Base-by-base conservation (phyloP, 1,139 yeast species). In the Debaryomycetaceae sp. region DNA sequence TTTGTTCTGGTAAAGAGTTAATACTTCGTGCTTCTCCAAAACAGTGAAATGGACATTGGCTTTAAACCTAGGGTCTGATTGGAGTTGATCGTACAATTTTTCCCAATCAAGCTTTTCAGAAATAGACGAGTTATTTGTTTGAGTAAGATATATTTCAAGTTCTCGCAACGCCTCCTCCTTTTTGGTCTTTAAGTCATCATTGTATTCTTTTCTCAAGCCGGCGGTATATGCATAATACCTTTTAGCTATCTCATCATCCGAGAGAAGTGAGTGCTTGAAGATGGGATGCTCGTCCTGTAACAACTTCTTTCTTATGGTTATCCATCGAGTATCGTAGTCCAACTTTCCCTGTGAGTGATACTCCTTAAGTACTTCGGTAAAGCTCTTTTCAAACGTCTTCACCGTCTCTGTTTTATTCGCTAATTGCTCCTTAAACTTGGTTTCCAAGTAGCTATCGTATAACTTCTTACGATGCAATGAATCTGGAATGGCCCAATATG, bases 401-500 rank as follows among this genome's bases (percentile, higher is more conserved):
- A 78, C 65, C 6, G 82, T 72, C 27, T 73, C 72, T 35, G 76
- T 71, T 50, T 79, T 83, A 54, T 78, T 75, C 41, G 76, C 60
- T 39, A 80, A 57, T 51, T 83, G 84, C 37, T 75, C 75, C 51
- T 80, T 79, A 6, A 83, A 70, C 54, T 79, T 75, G 31, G 76
- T 75, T 1, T 75, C 70, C 27, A 85, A 61, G 57, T 77, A 87
- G 36, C 80, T 80, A 44, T 89, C 95, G 61, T 85, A 90, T 20
- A 80, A 59, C 17, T 67, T 68, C 53, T 83, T 82, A 42, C 95
- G 75, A 48, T 72, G 70, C 6, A 83, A 56, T 0, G 96, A 76
- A 54, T 83, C 86, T 5, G 70, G 65, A 1, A 89, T 65, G 1
- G 74, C 66, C 95, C 96, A 88, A 58, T 88, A 91, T 14, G 81